These are phyloP conservation scores for Wallacemonas sp. DNA, from an alignment of 208 protist species.

Conservation along the genomic window DNA sequence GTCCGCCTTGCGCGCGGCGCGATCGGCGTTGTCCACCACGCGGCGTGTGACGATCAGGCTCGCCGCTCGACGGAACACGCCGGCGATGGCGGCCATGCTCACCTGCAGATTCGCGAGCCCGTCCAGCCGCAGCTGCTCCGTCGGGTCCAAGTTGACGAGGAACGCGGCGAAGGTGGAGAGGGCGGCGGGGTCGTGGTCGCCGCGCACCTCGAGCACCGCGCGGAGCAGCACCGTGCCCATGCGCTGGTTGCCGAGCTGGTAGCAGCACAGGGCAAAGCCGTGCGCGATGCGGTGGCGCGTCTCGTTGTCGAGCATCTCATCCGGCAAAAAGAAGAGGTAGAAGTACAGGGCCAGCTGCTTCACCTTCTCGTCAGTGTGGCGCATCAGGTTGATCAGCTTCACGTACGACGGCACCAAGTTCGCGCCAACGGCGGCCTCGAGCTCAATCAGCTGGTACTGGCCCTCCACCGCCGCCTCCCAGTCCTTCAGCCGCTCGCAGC, in stretches of 20 bases:
- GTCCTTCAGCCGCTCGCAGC: conserved; percentile 59
- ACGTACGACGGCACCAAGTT: conserved; percentile 48
- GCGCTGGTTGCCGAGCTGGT: conserved; percentile 50
- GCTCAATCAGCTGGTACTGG: conserved; percentile 55
- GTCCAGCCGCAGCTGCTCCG: conserved; percentile 36
- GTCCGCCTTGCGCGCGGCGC: background rate
- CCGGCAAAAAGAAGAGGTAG: conserved; percentile 63
- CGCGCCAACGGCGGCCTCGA: conserved; percentile 51
- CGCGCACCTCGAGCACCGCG: conserved; percentile 46
- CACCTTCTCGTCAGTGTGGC: conserved; percentile 37
- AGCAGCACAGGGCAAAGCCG: conserved; percentile 59
- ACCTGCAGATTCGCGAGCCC: conserved; percentile 33
- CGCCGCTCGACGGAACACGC: conserved; percentile 43
- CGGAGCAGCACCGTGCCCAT: conserved; percentile 59
- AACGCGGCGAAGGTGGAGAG: conserved; percentile 43
- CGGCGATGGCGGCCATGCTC: conserved; percentile 27
- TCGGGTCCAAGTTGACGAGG: conserved; percentile 24
- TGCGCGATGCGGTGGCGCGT: conserved; percentile 51
- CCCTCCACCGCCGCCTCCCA: conserved; percentile 46
- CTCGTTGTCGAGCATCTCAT: conserved; percentile 46
- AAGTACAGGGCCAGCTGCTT: conserved; percentile 64
- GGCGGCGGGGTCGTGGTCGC: conserved; percentile 38
- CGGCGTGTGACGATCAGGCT: conserved; percentile 42
- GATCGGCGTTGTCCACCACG: conserved; percentile 34
- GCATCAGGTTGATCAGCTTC: conserved; percentile 53